Evolutionary conservation across 495 filamentous ascomycete species (phyloP).

Genomic region (Aspergillus saccharolyticus): DNA sequence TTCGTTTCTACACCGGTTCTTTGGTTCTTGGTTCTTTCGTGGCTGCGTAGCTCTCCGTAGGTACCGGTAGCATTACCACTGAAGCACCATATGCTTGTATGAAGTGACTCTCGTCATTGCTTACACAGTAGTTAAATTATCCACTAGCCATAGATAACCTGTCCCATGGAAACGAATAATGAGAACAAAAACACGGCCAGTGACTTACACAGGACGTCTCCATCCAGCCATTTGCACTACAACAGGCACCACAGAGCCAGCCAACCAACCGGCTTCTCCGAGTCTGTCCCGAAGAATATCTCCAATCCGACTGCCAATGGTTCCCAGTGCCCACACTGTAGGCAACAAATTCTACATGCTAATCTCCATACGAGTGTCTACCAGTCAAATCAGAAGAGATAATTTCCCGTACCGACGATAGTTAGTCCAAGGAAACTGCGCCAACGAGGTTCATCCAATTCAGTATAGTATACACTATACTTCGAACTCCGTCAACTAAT

Average conservation of each 20-base stretch:
- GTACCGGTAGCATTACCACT: no score
- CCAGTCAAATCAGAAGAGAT: neutral
- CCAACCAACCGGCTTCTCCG: neutral
- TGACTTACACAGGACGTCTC: no score
- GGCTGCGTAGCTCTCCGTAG: no score
- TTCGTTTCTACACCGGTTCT: neutral
- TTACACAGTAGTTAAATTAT: no score
- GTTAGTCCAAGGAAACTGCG: neutral
- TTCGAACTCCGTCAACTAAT: neutral
- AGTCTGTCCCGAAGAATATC: neutral
- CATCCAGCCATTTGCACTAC: no score
- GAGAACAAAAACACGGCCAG: no score
- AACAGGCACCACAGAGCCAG: neutral
- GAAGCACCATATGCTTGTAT: no score
- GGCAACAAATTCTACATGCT: neutral
- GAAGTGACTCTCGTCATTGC: no score
- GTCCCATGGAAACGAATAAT: no score
- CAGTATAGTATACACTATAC: no score
- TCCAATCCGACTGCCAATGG: neutral
- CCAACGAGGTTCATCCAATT: no score
- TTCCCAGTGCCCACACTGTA: neutral
- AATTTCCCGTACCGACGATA: neutral
- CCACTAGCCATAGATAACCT: neutral
- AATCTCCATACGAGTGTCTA: neutral
- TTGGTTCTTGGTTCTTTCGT: no score